Evolutionary conservation across 2,329 filamentous ascomycete species (phyloP).

Genomic region (Dryadomyces quercus-mongolicae): DNA sequence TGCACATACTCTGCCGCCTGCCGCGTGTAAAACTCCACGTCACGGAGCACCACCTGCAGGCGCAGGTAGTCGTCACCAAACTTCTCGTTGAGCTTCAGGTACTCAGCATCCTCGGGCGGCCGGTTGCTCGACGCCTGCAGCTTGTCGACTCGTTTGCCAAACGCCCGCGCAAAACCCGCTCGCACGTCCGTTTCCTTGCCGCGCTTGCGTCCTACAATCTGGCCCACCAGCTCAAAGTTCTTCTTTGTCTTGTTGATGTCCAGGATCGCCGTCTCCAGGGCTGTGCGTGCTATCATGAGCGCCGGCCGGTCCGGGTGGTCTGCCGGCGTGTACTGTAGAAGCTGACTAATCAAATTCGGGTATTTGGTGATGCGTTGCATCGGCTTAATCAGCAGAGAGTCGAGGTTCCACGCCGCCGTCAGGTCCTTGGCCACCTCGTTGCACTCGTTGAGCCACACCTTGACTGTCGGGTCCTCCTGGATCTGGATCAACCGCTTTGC

Average conservation of each 20-base stretch:
- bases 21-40: conserved; percentile 87
- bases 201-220: conserved; percentile 73
- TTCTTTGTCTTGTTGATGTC: conserved; percentile 95
- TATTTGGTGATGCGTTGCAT: conserved; percentile 94
- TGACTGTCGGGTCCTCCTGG: conserved; percentile 50
- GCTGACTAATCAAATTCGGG: conserved; percentile 68
- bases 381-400: conserved; percentile 93
- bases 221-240: conserved; percentile 82
- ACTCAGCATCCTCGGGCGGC: conserved; percentile 67
- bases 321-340: conserved; percentile 66
- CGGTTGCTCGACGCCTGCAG: conserved; percentile 51
- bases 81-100: conserved; percentile 68
- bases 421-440: conserved; percentile 85
- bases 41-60: conserved; percentile 80
- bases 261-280: conserved; percentile 54
- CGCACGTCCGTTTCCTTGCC: conserved; percentile 75
- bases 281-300: conserved; percentile 41
- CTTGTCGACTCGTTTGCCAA: conserved; percentile 81
- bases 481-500: conserved; percentile 50
- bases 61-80: conserved; percentile 90
- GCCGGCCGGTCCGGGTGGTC: conserved; percentile 72
- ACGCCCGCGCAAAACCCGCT: conserved; percentile 74
- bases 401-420: conserved; percentile 87
- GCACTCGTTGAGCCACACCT: conserved; percentile 87
- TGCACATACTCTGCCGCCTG: conserved; percentile 69